A percentile compares a stretch with the other conserved stretches of the same genome.
phyloP scores from a whole-genome alignment of 441 rosid species.

The Arabidopsis hybrid region DNA sequence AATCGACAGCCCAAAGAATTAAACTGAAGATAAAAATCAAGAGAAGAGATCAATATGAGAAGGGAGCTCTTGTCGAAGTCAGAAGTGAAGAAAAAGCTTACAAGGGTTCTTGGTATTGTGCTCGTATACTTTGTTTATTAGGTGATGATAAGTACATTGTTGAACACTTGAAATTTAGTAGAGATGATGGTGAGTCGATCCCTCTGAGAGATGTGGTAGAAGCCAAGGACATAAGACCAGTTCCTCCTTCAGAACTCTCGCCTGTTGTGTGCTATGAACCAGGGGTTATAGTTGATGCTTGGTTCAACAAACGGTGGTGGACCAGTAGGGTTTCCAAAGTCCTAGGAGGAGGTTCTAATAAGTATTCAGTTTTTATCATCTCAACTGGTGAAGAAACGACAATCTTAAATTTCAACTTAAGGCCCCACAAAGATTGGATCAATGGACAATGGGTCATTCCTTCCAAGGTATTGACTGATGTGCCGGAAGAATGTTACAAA shows the following conservation, averaged over 20 bases:
- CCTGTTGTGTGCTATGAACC: slow-evolving; percentile 20
- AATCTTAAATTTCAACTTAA: slow-evolving; percentile 25
- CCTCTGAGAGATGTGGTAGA: slow-evolving; percentile 46
- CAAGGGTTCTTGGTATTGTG: slow-evolving; percentile 54
- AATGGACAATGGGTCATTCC: slow-evolving; percentile 22
- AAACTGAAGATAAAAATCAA: slow-evolving; percentile 46
- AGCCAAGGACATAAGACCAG: slow-evolving; percentile 45
- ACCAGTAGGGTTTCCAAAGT: slow-evolving; percentile 46
- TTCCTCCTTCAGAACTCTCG: slow-evolving; percentile 40
- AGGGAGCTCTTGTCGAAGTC: slow-evolving; percentile 48
- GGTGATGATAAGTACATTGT: slow-evolving; percentile 48
- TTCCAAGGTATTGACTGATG: slow-evolving; percentile 22
- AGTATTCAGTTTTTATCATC: slow-evolving; percentile 43
- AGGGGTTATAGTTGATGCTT: slow-evolving; percentile 50
- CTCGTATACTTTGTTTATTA: slow-evolving; percentile 28
- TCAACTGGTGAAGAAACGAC: slow-evolving; percentile 39
- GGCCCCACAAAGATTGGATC: slow-evolving; percentile 33
- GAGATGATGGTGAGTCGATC: slow-evolving; percentile 36
- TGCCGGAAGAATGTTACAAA: slow-evolving; percentile 2
- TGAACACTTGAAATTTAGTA: slow-evolving; percentile 47
- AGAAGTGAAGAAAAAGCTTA: slow-evolving; percentile 52
- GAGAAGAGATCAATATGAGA: slow-evolving; percentile 37
- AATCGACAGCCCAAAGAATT: slow-evolving; percentile 25
- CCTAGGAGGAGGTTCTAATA: slow-evolving; percentile 20
- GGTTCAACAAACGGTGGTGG: slow-evolving; percentile 63